Evolutionary conservation across 1,284 basidiomycete genomes (phyloP), one percentile per base, ranked within the genome.

Genomic region (Cryptococcus wingfieldii): DNA sequence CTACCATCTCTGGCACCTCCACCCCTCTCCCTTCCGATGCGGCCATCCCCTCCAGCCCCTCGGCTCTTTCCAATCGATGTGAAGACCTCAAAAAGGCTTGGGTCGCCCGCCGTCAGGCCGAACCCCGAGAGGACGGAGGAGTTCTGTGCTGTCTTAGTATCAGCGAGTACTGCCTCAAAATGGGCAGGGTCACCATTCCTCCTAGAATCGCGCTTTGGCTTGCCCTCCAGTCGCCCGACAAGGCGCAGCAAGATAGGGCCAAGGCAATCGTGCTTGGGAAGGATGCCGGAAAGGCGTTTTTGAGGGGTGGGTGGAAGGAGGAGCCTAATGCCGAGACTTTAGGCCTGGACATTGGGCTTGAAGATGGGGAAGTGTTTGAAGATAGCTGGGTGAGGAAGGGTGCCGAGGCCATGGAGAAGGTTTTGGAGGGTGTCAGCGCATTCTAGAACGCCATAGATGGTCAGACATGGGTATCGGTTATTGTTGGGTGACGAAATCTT

Each of bases 161-260:
- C 48, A 84, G 84, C 39, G 83, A 84, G 60, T 71, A 84, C 51
- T 88, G 86, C 67, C 89, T 85, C 82, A 90, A 90, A 74, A 73
- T 83, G 44, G 86, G 84, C 0, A 80, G 88, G 1, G 83, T 89
- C 58, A 90, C 87, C 12, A 80, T 90, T 51, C 89, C 89, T 4
- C 89, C 89, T 10, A 71, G 59, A 34, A 53, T 61, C 25, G 55
- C 41, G 13, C 41, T 56, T 13, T 58, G 50, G 49, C 23, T 58
- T 28, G 55, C 55, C 4, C 44, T 61, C 13, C 56, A 55, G 39
- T 61, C 59, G 8, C 50, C 53, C 19, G 39, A 37, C 13, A 41
- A 53, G 39, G 42, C 41, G 10, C 47, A 55, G 10, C 53, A 55
- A 53, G 56, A 55, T n/a, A 43, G 54, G 31, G 59, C 56, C 5